Evolutionary conservation across 140 eudicot species (phyloP), one percentile per base, ranked within the genome.

Genomic region (Bidens hawaiensis): DNA sequence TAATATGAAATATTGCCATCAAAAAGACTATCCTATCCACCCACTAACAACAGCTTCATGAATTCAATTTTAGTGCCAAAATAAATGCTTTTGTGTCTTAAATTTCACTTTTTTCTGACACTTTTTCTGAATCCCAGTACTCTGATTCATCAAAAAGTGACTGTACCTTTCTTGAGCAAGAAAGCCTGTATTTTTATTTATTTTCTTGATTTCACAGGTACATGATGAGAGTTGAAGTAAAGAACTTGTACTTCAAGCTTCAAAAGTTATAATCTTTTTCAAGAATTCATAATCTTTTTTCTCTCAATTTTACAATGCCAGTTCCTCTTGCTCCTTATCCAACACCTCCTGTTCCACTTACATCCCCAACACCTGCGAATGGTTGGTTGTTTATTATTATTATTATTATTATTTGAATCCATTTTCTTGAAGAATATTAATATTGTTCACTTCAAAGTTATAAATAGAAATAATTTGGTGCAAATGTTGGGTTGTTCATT

Each of bases 301-400:
- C 63, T 30, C 19, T 27, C 34, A 75, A 65, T 48, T 72, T 72
- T 50, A 45, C 75, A 78, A 83, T 83, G 90, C 86, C 90, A 60
- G 89, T 79, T 70, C 89, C 89, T 69, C 80, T 83, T 53, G 89
- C 89, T 79, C 90, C 90, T 48, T 83, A 83, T 62, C 90, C 90
- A 69, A 64, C 83, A 9, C 81, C 83, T 65, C 80, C 85, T 12
- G 69, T 63, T 33, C 76, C 90, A 38, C 65, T 73, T 65, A 76
- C 90, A 54, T 75, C 85, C 7, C 85, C 90, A 54, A 77, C 85
- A 7, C 85, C 85, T 69, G 71, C 90, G 12, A 79, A 76, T 76
- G 90, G 90, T 83, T n/a, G n/a, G n/a, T n/a, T n/a, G n/a, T n/a
- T n/a, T n/a, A n/a, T n/a, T n/a, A n/a, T n/a, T n/a, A n/a, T n/a